phyloP scores from a whole-genome alignment of 2,329 filamentous ascomycete genomes.

The Didymella exigua region DNA sequence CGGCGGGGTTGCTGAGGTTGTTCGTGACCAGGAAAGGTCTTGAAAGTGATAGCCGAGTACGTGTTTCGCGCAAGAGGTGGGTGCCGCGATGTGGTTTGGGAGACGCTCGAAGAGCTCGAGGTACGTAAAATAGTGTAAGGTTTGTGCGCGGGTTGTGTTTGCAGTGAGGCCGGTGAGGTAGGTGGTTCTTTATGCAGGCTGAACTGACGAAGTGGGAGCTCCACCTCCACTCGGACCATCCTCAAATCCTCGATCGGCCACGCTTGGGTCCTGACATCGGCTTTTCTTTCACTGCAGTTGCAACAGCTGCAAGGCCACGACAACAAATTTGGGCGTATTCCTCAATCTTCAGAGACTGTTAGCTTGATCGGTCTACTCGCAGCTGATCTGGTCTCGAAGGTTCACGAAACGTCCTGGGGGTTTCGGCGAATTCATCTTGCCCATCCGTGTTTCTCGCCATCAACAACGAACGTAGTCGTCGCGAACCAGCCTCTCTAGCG shows the following conservation, averaged over 20 bases:
- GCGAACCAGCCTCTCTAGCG: background rate
- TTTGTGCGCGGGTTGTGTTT: conserved; percentile 38
- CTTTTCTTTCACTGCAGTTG: conserved; percentile 7
- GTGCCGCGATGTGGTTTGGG: conserved; percentile 14
- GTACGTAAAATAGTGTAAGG: conserved; percentile 23
- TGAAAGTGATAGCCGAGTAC: conserved; percentile 6
- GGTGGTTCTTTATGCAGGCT: conserved; percentile 38
- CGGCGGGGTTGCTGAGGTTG: conserved; percentile 14
- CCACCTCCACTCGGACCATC: conserved; percentile 18
- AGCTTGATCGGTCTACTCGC: background rate
- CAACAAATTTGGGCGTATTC: background rate
- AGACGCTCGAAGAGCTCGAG: conserved; percentile 12
- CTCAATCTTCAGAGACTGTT: too few relatives aligned
- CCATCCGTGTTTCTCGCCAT: background rate
- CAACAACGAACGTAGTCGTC: background rate
- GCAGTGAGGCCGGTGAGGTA: conserved; percentile 28
- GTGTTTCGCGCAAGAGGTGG: conserved; percentile 18
- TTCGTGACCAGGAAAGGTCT: conserved; percentile 23
- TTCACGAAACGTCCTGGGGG: background rate
- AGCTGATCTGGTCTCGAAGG: background rate
- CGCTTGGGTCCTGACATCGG: conserved; percentile 22
- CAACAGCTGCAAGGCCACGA: background rate
- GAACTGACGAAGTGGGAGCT: conserved; percentile 34
- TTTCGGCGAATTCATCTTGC: background rate
- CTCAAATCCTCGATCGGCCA: conserved; percentile 28